Evolutionary conservation across 345 rosid genomes (phyloP), one percentile per base, ranked within the genome.

Genomic region (Angophora floribunda): DNA sequence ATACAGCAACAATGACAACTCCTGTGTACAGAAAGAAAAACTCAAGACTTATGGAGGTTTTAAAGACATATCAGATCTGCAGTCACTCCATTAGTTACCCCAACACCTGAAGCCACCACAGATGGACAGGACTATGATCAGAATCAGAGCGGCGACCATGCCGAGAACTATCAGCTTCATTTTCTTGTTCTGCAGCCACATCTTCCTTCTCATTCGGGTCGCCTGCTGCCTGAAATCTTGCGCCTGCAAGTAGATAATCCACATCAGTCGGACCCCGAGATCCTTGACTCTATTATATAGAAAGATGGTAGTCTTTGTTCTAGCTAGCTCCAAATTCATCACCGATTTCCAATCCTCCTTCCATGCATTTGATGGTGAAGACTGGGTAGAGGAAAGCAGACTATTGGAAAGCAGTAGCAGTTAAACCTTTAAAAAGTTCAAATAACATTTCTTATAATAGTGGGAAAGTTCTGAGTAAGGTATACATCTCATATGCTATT

Each of bases 121-220:
- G 53, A 52, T 47, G 51, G 88, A 87, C 19, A 78, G 26, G 21
- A 87, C 4, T 7, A 87, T 78, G 86, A 87, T 87, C 16, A 87
- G 7, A 52, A 87, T 87, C 55, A 87, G 12, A 36, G 86, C 45
- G 22, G 41, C 26, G 44, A 87, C n/a, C 36, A 87, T 87, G 75
- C 89, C 75, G 10, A 87, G 51, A 28, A 79, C 89, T 24, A 87
- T 87, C 13, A 45, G 75, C 70, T 87, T 52, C 9, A 79, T 45
- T 61, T 87, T 87, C 75, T 24, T 87, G 86, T 41, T 78, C 47
- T 79, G 85, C 75, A 87, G 26, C 89, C 89, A 87, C 89, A 87
- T 87, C 85, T 16, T 79, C 65, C 86, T 51, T 79, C n/a, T 79
- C 7, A 87, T 45, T 28, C 5, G 55, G 51, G 82, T 86, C 4